Percentiles rank a stretch among this genome's conserved stretches.
Conservation (phyloP, 192 early-diverging fungal species). For the Glomus cerebriforme region DNA sequence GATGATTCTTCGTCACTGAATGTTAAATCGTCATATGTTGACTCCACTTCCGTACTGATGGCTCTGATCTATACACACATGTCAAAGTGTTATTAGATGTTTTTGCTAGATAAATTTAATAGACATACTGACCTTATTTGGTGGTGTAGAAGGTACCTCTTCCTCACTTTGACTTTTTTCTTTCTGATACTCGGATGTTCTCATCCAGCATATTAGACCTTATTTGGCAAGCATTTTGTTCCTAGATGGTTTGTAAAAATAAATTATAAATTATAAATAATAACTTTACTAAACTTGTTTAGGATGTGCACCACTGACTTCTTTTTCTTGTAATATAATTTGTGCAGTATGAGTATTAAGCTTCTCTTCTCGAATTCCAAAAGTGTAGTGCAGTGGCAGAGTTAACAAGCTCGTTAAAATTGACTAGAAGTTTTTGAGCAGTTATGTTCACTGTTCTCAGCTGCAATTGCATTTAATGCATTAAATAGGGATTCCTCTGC, state of each 20-base stretch:
- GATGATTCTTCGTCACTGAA: too few relatives aligned
- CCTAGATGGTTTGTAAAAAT: constrained; percentile 26
- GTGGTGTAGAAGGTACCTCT: too few relatives aligned
- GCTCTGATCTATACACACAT: too few relatives aligned
- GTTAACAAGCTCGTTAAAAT: constrained; percentile 23
- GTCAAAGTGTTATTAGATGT: too few relatives aligned
- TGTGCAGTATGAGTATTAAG: constrained; percentile 25
- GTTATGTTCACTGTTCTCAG: constrained; percentile 11
- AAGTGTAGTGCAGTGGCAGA: constrained; percentile 13
- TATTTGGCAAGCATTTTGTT: constrained; percentile 34
- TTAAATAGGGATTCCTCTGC: constrained; percentile 18
- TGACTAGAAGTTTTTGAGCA: not conserved
- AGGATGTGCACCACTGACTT: constrained; percentile 23
- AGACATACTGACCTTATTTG: too few relatives aligned
- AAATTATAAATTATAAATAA: constrained; percentile 28
- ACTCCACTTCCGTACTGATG: too few relatives aligned
- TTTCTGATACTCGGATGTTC: too few relatives aligned
- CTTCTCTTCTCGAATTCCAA: constrained; percentile 30
- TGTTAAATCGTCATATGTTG: too few relatives aligned
- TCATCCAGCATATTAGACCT: constrained; percentile 20
- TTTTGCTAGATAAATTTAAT: too few relatives aligned
- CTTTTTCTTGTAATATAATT: constrained; percentile 33
- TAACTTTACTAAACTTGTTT: constrained; percentile 25
- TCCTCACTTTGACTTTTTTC: too few relatives aligned
- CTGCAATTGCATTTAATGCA: constrained; percentile 4